A percentile compares a stretch with the other conserved stretches of the same genome.
phyloP scores from a whole-genome alignment of 306 rosid species.

The Astragalus membranaceus region DNA sequence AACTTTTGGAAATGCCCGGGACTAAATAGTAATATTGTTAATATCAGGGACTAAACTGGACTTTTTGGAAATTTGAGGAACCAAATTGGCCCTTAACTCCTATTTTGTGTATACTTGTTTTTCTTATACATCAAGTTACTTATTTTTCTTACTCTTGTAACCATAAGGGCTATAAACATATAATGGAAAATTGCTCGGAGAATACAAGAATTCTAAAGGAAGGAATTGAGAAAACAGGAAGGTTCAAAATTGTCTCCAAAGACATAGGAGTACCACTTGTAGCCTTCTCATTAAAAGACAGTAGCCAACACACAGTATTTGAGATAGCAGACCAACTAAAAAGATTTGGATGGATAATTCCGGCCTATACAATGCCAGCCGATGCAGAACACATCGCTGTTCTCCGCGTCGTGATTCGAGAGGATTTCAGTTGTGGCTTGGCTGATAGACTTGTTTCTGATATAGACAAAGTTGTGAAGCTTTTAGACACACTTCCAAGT shows the following conservation, averaged over 20 bases:
- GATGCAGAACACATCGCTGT: constrained; percentile 61
- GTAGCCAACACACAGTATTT: constrained; percentile 64
- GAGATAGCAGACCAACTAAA: constrained; percentile 63
- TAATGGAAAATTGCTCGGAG: constrained; percentile 71
- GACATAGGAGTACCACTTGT: constrained; percentile 79
- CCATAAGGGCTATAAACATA: constrained; percentile 63
- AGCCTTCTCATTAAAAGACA: constrained; percentile 75
- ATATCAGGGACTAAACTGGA: no score
- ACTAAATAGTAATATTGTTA: no score
- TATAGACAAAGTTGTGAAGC: constrained; percentile 53
- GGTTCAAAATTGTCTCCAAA: constrained; percentile 64
- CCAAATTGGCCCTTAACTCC: no score
- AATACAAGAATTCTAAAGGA: constrained; percentile 48
- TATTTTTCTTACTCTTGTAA: not conserved
- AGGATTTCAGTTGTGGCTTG: constrained; percentile 74
- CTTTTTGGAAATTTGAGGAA: no score
- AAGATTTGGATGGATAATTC: constrained; percentile 79
- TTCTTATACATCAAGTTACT: not conserved
- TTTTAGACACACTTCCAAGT: constrained; percentile 42
- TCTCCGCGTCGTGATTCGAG: constrained; percentile 81
- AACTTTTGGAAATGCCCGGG: no score
- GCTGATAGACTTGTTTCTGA: constrained; percentile 71
- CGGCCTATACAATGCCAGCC: constrained; percentile 85
- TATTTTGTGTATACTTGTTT: no score
- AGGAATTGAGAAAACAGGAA: constrained; percentile 55